Conservation (phyloP, 2,329 filamentous ascomycete species). For the Sclerotinia borealis region DNA sequence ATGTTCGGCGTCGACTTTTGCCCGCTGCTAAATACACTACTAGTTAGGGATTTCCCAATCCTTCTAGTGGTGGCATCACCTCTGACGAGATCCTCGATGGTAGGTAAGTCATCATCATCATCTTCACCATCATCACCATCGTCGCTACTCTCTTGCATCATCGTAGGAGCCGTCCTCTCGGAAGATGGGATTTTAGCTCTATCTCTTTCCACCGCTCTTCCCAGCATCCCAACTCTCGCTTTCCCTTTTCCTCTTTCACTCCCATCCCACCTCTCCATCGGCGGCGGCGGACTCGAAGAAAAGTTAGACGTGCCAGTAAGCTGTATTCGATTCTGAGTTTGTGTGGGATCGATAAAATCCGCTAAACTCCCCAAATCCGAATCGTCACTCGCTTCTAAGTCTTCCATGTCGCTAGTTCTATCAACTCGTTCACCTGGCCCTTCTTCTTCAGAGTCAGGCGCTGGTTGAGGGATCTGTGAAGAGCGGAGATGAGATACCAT, state of each 20-base stretch:
- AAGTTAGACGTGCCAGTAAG: background rate
- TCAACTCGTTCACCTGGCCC: constrained; percentile 9
- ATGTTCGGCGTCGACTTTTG: constrained; percentile 5
- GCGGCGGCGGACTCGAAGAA: constrained; percentile 3
- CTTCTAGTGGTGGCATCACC: background rate
- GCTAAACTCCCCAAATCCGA: constrained; percentile 8
- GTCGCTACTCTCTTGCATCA: constrained; percentile 33
- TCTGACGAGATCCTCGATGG: constrained; percentile 10
- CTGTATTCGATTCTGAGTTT: background rate
- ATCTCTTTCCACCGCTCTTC: background rate
- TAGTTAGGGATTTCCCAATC: background rate
- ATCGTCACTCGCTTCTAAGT: constrained; percentile 7
- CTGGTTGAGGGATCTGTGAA: constrained; percentile 10
- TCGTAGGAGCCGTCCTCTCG: background rate
- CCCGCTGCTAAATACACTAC: background rate
- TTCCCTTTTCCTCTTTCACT: background rate
- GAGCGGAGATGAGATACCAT: constrained; percentile 9
- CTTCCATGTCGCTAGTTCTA: constrained; percentile 11
- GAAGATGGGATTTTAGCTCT: background rate
- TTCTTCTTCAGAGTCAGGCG: constrained; percentile 11
- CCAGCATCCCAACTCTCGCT: background rate
- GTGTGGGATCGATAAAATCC: constrained; percentile 11
- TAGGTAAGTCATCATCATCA: constrained; percentile 24
- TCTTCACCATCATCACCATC: constrained; percentile 31
- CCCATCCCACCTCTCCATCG: background rate